A percentile compares a stretch with the other conserved stretches of the same genome.
phyloP scores from a whole-genome alignment of 2,329 filamentous ascomycete genomes.

The Colletotrichum sp. region DNA sequence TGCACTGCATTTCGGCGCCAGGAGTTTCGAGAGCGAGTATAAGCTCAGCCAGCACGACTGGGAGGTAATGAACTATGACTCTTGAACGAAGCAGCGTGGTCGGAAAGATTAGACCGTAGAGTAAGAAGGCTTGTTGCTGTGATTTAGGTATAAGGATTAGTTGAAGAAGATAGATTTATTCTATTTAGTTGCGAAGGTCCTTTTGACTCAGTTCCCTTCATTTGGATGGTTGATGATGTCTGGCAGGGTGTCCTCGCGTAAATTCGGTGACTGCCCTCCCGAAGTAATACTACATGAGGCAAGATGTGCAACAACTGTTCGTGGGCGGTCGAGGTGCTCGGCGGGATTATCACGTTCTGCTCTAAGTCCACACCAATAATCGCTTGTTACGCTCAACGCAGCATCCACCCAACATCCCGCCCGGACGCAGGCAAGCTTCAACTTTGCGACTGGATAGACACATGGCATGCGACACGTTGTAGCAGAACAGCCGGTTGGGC shows the following conservation, averaged over 20 bases:
- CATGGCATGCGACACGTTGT: not conserved
- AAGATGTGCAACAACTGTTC: not conserved
- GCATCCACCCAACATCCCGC: not conserved
- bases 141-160: not conserved
- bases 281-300: not conserved
- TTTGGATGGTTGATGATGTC: rapidly evolving
- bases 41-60: not conserved
- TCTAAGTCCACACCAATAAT: not conserved
- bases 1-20: too few species aligned
- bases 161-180: not conserved
- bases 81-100: not conserved
- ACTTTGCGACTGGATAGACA: not conserved
- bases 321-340: too few species aligned
- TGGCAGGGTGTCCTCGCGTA: not conserved
- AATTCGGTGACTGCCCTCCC: not conserved
- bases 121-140: not conserved
- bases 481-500: not conserved
- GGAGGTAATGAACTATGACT: not conserved
- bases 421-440: not conserved
- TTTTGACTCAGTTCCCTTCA: not conserved
- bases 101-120: rapidly evolving
- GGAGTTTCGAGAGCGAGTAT: not conserved
- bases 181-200: not conserved
- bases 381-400: not conserved
- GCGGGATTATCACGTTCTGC: not conserved